Evolutionary conservation across 768 basidiomycete species (phyloP), one percentile per base, ranked within the genome.

Genomic region (Amanita pseudoporphyria): DNA sequence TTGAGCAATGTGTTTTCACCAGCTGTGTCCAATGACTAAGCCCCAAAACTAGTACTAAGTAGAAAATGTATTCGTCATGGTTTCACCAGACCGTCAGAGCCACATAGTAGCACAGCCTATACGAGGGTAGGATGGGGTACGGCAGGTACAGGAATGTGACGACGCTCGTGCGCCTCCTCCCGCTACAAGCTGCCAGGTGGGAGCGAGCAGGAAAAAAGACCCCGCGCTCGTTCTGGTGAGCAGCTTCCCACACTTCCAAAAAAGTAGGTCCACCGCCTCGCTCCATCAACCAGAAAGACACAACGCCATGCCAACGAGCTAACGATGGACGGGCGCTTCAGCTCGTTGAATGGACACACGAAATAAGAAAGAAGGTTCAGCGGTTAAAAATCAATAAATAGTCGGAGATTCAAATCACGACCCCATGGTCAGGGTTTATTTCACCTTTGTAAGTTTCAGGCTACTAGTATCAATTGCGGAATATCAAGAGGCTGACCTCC

Each of bases 141-240:
- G 38, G 47, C 47, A 47, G 46, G 46, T 47, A 31, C 24, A 49
- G 47, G 47, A 49, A 49, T 49, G 40, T 49, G 38, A 49, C 47
- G 38, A 49, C 28, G 47, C 47, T 49, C 46, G 26, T 13, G 26
- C 19, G 6, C 13, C 45, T 21, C 19, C 14, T 22, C 46, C 36
- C 46, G 21, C 46, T 38, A 47, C 46, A 47, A 47, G 46, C 46
- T 16, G 19, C 46, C 45, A 24, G 38, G 38, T 7, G 26, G 33
- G 19, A 47, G 28, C 46, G 53, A 47, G 28, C 46, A 24, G 36
- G 36, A 38, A 16, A 22, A 38, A 16, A 40, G 36, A 24, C 22
- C 38, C 10, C 47, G 31, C 12, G 39, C 37, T 49, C 18, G 16
- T 30, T 49, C 47, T 49, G 28, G 47, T 49, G 47, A 49, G 38